A percentile compares a stretch with the other conserved stretches of the same genome.
Conservation (phyloP, 202 grass and related monocot genomes). For the Cymbopogon flexuosus region DNA sequence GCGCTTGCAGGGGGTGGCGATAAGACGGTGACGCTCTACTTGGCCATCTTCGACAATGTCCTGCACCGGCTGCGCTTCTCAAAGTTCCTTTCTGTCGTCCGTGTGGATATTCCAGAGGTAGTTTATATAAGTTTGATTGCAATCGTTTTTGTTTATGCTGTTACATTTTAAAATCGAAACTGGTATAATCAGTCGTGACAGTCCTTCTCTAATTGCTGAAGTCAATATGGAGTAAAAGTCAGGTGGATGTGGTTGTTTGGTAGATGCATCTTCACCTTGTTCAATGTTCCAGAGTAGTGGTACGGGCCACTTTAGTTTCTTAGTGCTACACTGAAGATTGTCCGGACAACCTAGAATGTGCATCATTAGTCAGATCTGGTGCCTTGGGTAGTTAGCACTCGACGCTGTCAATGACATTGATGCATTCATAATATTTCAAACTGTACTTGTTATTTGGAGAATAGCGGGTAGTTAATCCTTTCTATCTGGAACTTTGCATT, state of each 20-base stretch:
- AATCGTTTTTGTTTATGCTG: neutral
- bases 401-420: neutral
- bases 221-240: neutral
- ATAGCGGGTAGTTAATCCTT: conserved; percentile 13
- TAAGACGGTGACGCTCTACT: conserved; percentile 49
- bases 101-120: conserved; percentile 56
- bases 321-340: neutral
- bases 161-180: neutral
- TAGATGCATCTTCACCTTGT: no score
- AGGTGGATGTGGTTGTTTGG: no score
- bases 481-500: neutral
- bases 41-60: conserved; percentile 67
- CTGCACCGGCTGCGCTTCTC: conserved; percentile 62
- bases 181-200: neutral
- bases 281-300: neutral
- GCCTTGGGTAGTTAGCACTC: neutral
- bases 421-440: neutral
- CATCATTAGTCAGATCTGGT: neutral
- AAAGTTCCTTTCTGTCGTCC: conserved; percentile 66
- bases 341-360: neutral
- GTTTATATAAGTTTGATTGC: conserved; percentile 18
- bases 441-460: neutral
- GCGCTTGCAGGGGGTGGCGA: conserved; percentile 16
- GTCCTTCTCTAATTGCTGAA: conserved; percentile 11
- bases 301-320: neutral